Percentiles rank a stretch among this genome's conserved stretches.
These are phyloP conservation scores for Backusella liffmaniae DNA, from an alignment of 192 early-diverging fungal species.

Conservation along the genomic window DNA sequence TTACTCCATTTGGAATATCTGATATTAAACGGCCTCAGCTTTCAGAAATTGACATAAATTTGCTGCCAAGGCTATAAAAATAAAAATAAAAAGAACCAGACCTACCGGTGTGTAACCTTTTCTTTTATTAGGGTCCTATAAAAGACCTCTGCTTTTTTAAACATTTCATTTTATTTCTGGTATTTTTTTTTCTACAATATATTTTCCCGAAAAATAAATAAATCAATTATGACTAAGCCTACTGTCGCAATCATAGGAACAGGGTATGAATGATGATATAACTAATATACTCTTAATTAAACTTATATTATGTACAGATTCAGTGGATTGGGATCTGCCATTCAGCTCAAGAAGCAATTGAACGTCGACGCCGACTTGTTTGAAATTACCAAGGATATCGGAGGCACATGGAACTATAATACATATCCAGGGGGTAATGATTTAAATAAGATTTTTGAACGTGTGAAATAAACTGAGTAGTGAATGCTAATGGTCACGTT, in stretches of 20 bases:
- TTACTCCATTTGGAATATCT: background rate
- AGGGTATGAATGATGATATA: background rate
- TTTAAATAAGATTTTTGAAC: background rate
- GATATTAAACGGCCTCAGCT: background rate
- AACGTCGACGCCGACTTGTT: constrained; percentile 41
- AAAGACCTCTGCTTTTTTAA: background rate
- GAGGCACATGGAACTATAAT: constrained; percentile 52
- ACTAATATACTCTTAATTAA: background rate
- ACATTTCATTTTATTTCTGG: background rate
- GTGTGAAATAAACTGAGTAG: background rate
- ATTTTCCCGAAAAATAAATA: background rate
- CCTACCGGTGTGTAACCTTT: background rate
- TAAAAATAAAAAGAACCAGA: too few relatives aligned
- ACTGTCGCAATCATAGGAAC: background rate
- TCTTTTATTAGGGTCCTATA: background rate
- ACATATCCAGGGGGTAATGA: constrained; percentile 37
- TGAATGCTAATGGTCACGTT: background rate
- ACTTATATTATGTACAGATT: constrained; percentile 20
- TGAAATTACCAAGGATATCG: constrained; percentile 45
- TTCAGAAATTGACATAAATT: background rate
- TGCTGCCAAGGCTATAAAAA: background rate
- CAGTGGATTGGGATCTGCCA: constrained; percentile 50
- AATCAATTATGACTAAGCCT: background rate
- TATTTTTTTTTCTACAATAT: background rate
- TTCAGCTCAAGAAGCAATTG: constrained; percentile 46